phyloP scores from a whole-genome alignment of 129 eudicot species.

The Pseudognaphalium luteoalbum region DNA sequence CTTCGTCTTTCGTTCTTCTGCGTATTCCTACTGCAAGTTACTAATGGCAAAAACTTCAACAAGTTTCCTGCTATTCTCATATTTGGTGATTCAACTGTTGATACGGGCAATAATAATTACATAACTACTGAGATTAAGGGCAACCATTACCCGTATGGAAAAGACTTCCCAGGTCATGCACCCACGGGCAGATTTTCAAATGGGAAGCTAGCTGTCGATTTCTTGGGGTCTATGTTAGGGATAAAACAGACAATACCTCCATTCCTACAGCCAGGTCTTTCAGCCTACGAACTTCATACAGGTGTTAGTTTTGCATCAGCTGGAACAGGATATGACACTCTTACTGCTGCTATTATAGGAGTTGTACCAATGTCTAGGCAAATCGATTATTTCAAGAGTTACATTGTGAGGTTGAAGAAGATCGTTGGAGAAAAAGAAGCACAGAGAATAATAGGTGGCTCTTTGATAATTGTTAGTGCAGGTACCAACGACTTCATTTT shows the following conservation, averaged over 20 bases:
- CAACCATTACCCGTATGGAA: constrained; percentile 48
- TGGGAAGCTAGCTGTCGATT: constrained; percentile 61
- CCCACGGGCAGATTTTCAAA: constrained; percentile 78
- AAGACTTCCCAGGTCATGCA: constrained; percentile 48
- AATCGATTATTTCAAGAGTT: constrained; percentile 33
- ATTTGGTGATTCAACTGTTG: constrained; percentile 45
- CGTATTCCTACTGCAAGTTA: constrained; percentile 13
- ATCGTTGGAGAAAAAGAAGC: constrained; percentile 50
- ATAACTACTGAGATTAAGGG: constrained; percentile 29
- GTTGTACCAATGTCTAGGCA: constrained; percentile 58
- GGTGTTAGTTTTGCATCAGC: constrained; percentile 82
- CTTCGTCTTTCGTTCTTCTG: constrained; percentile 23
- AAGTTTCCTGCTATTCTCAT: constrained; percentile 38
- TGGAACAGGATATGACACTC: constrained; percentile 64
- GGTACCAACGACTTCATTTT: constrained; percentile 77
- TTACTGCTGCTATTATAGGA: constrained; percentile 42
- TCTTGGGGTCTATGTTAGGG: constrained; percentile 53
- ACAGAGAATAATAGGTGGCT: constrained; percentile 33
- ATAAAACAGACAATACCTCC: constrained; percentile 66
- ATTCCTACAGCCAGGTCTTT: constrained; percentile 52
- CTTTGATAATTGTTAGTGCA: constrained; percentile 56
- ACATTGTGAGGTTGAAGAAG: constrained; percentile 38
- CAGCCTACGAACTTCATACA: constrained; percentile 47
- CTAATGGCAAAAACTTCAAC: constrained; percentile 23
- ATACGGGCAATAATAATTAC: constrained; percentile 50